Conservation (phyloP, 2,329 filamentous ascomycete species). For the Fusarium sacchari region DNA sequence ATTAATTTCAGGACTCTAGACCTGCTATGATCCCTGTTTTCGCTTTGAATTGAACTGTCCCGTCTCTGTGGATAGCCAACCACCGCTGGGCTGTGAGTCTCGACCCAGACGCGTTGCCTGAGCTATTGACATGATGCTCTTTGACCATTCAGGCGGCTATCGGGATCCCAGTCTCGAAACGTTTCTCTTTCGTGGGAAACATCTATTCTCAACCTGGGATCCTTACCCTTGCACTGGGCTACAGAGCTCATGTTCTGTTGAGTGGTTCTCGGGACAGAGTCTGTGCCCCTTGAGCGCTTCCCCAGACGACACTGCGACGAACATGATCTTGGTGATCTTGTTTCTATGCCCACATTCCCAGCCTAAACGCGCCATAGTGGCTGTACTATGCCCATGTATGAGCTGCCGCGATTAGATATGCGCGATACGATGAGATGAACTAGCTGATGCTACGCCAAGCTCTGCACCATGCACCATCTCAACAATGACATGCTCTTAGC, state of each 20-base stretch:
- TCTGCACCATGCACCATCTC: constrained; percentile 7
- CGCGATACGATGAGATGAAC: constrained; percentile 33
- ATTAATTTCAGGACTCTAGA: constrained; percentile 16
- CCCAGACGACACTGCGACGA: constrained; percentile 27
- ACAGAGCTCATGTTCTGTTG: constrained; percentile 4
- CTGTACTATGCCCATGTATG: constrained; percentile 7
- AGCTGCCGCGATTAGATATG: constrained; percentile 21
- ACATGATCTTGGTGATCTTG: not conserved
- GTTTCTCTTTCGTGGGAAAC: constrained; percentile 4
- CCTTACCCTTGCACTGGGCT: constrained; percentile 5
- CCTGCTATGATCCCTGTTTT: constrained; percentile 4
- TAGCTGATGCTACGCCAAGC: constrained; percentile 21
- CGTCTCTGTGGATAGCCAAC: constrained; percentile 21
- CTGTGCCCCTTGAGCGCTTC: constrained; percentile 31
- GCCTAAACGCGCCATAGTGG: constrained; percentile 16
- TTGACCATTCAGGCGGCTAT: constrained; percentile 38
- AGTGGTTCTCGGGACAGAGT: constrained; percentile 4
- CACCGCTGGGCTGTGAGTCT: constrained; percentile 19
- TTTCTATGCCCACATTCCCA: constrained; percentile 7
- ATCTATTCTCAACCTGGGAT: not conserved
- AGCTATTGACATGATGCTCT: constrained; percentile 2
- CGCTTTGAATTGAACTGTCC: not conserved
- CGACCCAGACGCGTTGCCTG: constrained; percentile 1
- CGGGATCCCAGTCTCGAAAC: constrained; percentile 33
- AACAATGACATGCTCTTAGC: constrained; percentile 22